Evolutionary conservation across 768 basidiomycete species (phyloP).

Genomic region (Naematelia aurantialba): DNA sequence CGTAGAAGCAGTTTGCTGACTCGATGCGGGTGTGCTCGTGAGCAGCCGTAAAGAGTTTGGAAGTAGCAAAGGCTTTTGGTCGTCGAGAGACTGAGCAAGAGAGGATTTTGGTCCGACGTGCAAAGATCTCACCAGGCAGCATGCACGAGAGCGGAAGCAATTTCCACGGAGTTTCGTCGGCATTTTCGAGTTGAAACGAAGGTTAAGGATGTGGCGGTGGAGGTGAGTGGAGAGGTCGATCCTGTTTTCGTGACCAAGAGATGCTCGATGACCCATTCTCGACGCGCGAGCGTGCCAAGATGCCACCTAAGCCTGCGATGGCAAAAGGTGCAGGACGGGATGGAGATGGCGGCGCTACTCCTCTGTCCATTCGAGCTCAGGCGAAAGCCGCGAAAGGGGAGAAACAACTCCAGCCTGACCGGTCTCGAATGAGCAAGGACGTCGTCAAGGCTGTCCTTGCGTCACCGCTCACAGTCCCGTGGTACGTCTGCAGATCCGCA

Average conservation of each 20-base stretch:
- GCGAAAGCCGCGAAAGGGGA: constrained; percentile 12
- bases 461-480: constrained; percentile 33
- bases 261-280: no score
- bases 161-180: constrained; percentile 6
- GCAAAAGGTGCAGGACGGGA: background rate
- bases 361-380: constrained; percentile 22
- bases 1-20: constrained; percentile 23
- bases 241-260: no score
- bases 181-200: background rate
- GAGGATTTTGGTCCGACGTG: background rate
- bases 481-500: constrained; percentile 20
- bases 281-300: no score
- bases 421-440: constrained; percentile 25
- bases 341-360: background rate
- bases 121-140: background rate
- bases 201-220: background rate
- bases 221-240: no score
- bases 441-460: constrained; percentile 39
- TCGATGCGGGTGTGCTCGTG: constrained; percentile 49
- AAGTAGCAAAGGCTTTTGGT: constrained; percentile 5
- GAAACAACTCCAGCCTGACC: constrained; percentile 3
- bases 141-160: background rate
- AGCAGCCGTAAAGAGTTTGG: constrained; percentile 48
- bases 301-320: no score
- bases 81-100: constrained; percentile 4